These are phyloP conservation scores for Russula earlei DNA, from an alignment of 768 basidiomycete species.

Conservation along the genomic window DNA sequence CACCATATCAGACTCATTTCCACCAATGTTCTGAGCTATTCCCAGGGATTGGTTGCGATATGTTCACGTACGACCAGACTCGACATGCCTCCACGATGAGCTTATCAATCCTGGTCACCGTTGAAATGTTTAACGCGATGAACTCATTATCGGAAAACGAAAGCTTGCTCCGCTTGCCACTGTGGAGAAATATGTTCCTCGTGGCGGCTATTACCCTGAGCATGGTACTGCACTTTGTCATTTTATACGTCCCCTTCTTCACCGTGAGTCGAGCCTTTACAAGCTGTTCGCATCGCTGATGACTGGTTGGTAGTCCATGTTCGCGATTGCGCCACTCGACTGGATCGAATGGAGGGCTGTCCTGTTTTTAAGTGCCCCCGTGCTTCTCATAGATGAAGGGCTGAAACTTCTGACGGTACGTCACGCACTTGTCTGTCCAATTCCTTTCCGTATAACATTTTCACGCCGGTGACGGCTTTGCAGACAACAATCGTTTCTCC, in stretches of 20 bases:
- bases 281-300: neutral
- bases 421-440: neutral
- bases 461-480: neutral
- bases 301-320: slow-evolving; percentile 46
- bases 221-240: slow-evolving; percentile 90
- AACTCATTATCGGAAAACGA: slow-evolving; percentile 98
- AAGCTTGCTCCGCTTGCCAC: slow-evolving; percentile 74
- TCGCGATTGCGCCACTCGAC: slow-evolving; percentile 90
- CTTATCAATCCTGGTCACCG: slow-evolving; percentile 88
- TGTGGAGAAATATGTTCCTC: slow-evolving; percentile 94
- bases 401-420: slow-evolving; percentile 77
- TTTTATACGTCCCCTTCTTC: slow-evolving; percentile 96
- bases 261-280: slow-evolving; percentile 43
- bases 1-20: slow-evolving; percentile 74
- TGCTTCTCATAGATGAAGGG: slow-evolving; percentile 81
- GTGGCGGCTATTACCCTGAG: slow-evolving; percentile 82
- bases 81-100: slow-evolving; percentile 92
- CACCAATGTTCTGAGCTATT: slow-evolving; percentile 79
- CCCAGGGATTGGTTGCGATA: slow-evolving; percentile 88
- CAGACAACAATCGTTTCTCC: slow-evolving; percentile 53
- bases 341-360: slow-evolving; percentile 95
- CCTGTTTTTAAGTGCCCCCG: slow-evolving; percentile 76
- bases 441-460: slow-evolving; percentile 7
- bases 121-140: slow-evolving; percentile 98
- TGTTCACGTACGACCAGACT: slow-evolving; percentile 87